phyloP scores from a whole-genome alignment of 371 early-diverging fungal genomes.

The Choanephora cucurbitarum region DNA sequence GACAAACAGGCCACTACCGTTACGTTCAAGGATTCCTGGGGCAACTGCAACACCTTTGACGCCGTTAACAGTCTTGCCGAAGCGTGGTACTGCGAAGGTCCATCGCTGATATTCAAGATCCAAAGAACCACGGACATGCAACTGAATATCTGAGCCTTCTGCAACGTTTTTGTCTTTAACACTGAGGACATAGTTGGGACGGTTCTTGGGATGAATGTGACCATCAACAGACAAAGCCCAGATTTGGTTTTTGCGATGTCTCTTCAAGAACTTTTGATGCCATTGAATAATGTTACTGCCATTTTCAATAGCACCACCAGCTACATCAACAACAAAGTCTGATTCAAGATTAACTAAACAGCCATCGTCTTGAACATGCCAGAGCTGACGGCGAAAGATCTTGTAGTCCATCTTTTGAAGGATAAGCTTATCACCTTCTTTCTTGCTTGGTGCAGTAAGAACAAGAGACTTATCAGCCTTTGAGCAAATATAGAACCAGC shows the following conservation, averaged over 20 bases:
- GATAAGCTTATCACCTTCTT: constrained; percentile 33
- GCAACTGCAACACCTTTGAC: constrained; percentile 9
- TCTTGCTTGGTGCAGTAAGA: constrained; percentile 25
- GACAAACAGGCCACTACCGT: constrained; percentile 17
- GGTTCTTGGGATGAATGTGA: constrained; percentile 37
- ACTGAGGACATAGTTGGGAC: constrained; percentile 38
- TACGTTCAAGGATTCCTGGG: constrained; percentile 8
- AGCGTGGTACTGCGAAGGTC: constrained; percentile 42
- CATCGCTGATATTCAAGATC: constrained; percentile 35
- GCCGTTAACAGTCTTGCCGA: constrained; percentile 23
- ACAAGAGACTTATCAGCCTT: constrained; percentile 36
- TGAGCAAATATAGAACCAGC: constrained; percentile 48
- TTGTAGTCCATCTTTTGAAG: constrained; percentile 37
- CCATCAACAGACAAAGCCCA: constrained; percentile 52
- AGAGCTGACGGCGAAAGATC: constrained; percentile 52
- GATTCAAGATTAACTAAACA: constrained; percentile 53
- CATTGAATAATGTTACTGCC: constrained; percentile 39
- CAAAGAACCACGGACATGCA: constrained; percentile 39
- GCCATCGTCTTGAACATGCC: constrained; percentile 55
- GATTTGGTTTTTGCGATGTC: constrained; percentile 42
- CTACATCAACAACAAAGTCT: constrained; percentile 53
- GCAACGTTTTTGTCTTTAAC: constrained; percentile 20
- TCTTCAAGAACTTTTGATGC: constrained; percentile 35
- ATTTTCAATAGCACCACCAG: constrained; percentile 39
- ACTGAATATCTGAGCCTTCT: constrained; percentile 32